phyloP scores from a whole-genome alignment of 768 basidiomycete genomes.

The Naganishia friedmannii region DNA sequence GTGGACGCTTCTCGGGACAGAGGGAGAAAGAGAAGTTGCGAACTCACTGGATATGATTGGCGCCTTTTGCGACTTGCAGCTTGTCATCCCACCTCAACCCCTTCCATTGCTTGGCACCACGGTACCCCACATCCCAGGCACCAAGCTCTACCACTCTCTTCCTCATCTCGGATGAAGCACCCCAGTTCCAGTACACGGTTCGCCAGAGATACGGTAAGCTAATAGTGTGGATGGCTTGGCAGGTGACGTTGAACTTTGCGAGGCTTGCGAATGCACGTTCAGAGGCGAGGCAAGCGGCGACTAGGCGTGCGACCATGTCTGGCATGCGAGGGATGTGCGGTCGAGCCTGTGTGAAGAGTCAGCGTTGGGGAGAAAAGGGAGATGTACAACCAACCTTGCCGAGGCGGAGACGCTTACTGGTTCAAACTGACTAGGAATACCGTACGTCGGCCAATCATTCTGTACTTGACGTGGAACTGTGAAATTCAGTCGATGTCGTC shows the following conservation, averaged over 20 bases:
- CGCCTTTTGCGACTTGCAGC: neutral
- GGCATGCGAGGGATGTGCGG: neutral
- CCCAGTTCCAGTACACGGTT: conserved; percentile 15
- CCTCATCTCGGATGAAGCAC: neutral
- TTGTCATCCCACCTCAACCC: conserved; percentile 1
- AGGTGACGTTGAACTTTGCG: conserved; percentile 5
- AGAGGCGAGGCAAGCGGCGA: neutral
- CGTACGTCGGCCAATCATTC: no score
- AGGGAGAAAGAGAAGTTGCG: neutral
- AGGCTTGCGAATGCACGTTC: conserved; percentile 16
- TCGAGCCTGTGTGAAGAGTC: neutral
- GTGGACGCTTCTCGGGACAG: neutral
- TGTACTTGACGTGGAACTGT: no score
- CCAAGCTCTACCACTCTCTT: neutral
- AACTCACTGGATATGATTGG: neutral
- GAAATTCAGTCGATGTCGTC: no score
- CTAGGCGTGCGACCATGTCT: neutral
- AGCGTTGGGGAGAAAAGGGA: neutral
- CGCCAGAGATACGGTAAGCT: neutral
- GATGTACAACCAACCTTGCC: neutral
- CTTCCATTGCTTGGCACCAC: neutral
- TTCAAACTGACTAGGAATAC: no score
- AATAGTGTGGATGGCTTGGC: neutral
- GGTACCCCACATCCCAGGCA: neutral
- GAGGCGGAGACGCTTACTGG: no score